phyloP scores from a whole-genome alignment of 2,329 filamentous ascomycete species.

The Talaromyces marneffei region DNA sequence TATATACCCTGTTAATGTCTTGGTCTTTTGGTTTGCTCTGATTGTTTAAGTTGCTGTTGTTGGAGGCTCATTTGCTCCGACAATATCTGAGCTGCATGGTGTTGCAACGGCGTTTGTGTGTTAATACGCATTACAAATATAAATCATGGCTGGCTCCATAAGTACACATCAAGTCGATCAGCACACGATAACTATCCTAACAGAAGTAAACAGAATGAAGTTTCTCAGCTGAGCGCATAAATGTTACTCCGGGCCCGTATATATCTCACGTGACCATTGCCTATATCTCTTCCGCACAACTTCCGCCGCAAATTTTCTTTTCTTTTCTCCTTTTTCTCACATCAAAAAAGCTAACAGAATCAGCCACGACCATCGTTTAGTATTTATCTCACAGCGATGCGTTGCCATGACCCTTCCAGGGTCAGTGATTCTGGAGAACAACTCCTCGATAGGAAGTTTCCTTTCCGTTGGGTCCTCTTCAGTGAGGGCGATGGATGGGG shows the following conservation, averaged over 20 bases:
- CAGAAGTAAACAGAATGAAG: neutral
- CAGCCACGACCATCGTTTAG: slow-evolving; percentile 64
- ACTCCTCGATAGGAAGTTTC: slow-evolving; percentile 64
- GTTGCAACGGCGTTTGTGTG: neutral
- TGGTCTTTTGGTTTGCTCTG: neutral
- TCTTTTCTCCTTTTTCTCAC: slow-evolving; percentile 40
- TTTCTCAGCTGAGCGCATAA: slow-evolving; percentile 2
- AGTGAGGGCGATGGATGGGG: slow-evolving; percentile 63
- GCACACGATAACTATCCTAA: neutral
- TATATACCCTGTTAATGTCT: neutral
- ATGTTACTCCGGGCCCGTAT: slow-evolving; percentile 13
- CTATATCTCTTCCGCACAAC: slow-evolving; percentile 18
- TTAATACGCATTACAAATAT: neutral
- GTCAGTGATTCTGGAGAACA: slow-evolving; percentile 61
- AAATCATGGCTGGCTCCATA: neutral
- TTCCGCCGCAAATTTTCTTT: slow-evolving; percentile 15
- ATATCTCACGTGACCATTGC: slow-evolving; percentile 25
- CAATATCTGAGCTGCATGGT: neutral
- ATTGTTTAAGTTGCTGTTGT: neutral
- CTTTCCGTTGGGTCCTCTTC: slow-evolving; percentile 62
- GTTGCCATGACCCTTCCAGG: slow-evolving; percentile 58
- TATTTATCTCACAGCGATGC: slow-evolving; percentile 52
- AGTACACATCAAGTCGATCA: neutral
- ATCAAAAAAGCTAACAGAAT: slow-evolving; percentile 58
- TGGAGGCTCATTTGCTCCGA: neutral